Conservation (phyloP, 345 rosid genomes). For the Citrus australasica region DNA sequence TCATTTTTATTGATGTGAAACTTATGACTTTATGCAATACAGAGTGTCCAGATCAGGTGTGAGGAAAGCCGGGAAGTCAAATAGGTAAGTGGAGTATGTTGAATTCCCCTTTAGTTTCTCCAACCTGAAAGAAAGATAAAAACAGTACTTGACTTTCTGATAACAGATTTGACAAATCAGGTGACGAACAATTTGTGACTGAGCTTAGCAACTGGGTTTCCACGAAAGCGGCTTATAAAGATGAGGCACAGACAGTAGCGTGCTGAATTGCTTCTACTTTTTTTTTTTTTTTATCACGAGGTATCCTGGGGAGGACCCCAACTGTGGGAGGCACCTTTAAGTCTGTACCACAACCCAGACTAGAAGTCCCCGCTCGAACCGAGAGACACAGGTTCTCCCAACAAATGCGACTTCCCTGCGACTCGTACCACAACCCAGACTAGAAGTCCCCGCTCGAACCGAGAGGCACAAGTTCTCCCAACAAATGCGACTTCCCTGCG, state of each 20-base stretch:
- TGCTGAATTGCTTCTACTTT: not conserved
- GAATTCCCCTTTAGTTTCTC: not conserved
- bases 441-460: too few relatives aligned
- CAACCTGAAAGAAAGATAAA: too few relatives aligned
- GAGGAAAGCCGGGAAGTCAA: constrained; percentile 52
- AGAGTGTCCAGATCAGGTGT: constrained; percentile 56
- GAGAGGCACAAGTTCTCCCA: too few relatives aligned
- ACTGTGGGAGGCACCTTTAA: too few relatives aligned
- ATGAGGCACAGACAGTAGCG: constrained; percentile 21
- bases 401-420: too few relatives aligned
- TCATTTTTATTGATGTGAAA: constrained; percentile 12
- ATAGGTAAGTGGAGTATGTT: constrained; percentile 32
- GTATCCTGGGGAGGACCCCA: too few relatives aligned
- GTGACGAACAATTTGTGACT: constrained; percentile 64
- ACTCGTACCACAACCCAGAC: too few relatives aligned
- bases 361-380: too few relatives aligned
- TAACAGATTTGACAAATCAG: constrained; percentile 55
- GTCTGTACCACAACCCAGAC: too few relatives aligned
- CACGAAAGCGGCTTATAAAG: constrained; percentile 79
- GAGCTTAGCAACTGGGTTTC: constrained; percentile 76
- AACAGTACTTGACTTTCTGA: constrained; percentile 1
- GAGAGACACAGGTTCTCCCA: too few relatives aligned
- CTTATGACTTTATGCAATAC: constrained; percentile 18
- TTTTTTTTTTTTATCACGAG: too few relatives aligned
- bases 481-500: too few relatives aligned